Evolutionary conservation across 1,284 basidiomycete genomes (phyloP).

Genomic region (Apiotrichum akiyoshidainum): DNA sequence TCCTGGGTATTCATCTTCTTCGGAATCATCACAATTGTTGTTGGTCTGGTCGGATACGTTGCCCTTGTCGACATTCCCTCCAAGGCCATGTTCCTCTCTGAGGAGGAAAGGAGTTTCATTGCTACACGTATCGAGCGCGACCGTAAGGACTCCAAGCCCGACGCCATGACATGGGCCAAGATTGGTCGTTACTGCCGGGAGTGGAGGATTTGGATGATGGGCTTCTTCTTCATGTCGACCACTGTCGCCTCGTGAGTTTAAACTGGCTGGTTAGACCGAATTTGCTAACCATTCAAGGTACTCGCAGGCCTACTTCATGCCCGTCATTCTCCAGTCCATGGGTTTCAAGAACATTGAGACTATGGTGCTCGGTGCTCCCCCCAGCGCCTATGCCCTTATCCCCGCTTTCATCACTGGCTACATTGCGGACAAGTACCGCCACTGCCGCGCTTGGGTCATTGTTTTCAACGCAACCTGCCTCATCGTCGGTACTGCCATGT

Average conservation of each 20-base stretch:
- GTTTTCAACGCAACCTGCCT: constrained; percentile 12
- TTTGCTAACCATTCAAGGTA: constrained; percentile 38
- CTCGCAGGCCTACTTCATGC: constrained; percentile 48
- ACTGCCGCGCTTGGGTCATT: constrained; percentile 10
- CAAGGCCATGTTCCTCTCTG: constrained; percentile 9
- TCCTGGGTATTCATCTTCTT: neutral
- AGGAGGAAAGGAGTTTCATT: constrained; percentile 9
- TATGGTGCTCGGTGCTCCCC: constrained; percentile 48
- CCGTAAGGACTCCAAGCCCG: constrained; percentile 46
- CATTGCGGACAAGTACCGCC: constrained; percentile 28
- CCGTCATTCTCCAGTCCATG: constrained; percentile 48
- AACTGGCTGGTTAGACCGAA: no score
- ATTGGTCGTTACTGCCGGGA: constrained; percentile 43
- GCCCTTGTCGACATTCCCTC: constrained; percentile 13
- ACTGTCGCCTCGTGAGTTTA: constrained; percentile 30
- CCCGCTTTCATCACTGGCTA: constrained; percentile 42
- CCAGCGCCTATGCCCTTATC: constrained; percentile 46
- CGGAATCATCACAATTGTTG: neutral
- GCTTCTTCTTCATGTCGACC: constrained; percentile 44
- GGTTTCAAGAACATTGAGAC: constrained; percentile 42
- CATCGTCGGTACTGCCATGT: constrained; percentile 19
- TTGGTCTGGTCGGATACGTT: neutral
- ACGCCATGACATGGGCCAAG: constrained; percentile 46
- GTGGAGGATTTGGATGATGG: constrained; percentile 51
- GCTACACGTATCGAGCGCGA: constrained; percentile 14